Percentiles rank a stretch among this genome's conserved stretches.
Evolutionary conservation across 2,329 filamentous ascomycete genomes (phyloP).

Genomic region (Fusarium burgessii): DNA sequence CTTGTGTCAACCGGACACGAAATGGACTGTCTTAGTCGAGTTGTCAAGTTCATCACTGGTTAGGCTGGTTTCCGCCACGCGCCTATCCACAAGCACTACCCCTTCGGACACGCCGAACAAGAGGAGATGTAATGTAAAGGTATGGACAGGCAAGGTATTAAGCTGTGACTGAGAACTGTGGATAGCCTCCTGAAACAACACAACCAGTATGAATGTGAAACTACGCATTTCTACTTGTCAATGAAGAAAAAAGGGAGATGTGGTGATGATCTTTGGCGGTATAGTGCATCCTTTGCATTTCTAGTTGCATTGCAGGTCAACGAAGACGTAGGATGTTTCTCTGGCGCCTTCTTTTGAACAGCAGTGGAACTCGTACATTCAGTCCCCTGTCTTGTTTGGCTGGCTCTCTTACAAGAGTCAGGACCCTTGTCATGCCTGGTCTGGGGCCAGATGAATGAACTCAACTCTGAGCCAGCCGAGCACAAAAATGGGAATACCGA

Average conservation of each 20-base stretch:
- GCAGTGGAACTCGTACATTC: slow-evolving; percentile 23
- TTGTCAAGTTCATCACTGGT: slow-evolving; percentile 29
- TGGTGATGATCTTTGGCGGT: slow-evolving; percentile 20
- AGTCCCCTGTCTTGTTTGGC: slow-evolving; percentile 7
- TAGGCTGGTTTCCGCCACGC: slow-evolving; percentile 34
- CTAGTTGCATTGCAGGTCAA: slow-evolving; percentile 13
- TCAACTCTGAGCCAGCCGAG: slow-evolving; percentile 40
- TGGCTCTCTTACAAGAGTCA: slow-evolving; percentile 33
- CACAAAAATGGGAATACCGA: slow-evolving; percentile 25
- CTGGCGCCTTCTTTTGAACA: slow-evolving; percentile 29
- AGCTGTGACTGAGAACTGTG: not conserved
- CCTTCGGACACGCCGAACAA: slow-evolving; percentile 37
- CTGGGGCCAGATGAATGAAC: slow-evolving; percentile 37
- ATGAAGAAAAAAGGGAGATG: slow-evolving; percentile 1
- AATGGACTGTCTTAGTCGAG: slow-evolving; percentile 4
- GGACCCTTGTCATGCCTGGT: slow-evolving; percentile 34
- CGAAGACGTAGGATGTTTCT: slow-evolving; percentile 6
- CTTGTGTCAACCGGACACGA: not conserved
- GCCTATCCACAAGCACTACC: slow-evolving; percentile 36
- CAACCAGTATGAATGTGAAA: slow-evolving; percentile 4
- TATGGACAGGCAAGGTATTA: not conserved
- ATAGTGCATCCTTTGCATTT: not conserved
- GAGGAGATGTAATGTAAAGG: slow-evolving; percentile 14
- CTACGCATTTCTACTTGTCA: not conserved
- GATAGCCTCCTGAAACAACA: slow-evolving; percentile 18